Percentiles rank a stretch among this genome's conserved stretches.
Evolutionary conservation across 2,329 filamentous ascomycete species (phyloP).

Genomic region (Nigrograna mackinnonii): DNA sequence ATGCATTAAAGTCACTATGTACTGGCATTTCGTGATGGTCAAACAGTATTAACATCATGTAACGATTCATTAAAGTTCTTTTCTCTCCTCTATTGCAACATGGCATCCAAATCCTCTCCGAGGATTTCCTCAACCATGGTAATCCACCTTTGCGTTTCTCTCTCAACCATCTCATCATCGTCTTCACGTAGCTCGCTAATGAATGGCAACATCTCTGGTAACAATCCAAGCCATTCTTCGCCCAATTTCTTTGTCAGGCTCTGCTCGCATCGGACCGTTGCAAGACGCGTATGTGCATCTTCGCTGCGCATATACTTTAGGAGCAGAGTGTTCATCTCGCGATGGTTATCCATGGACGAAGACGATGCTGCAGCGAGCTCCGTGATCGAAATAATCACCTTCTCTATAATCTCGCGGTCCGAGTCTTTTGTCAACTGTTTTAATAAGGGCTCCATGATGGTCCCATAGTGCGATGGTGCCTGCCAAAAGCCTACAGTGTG

Average conservation of each 20-base stretch:
- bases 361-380: slow-evolving; percentile 78
- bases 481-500: slow-evolving; percentile 76
- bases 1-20: no score
- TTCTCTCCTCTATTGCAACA: slow-evolving; percentile 68
- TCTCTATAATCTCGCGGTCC: slow-evolving; percentile 45
- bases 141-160: slow-evolving; percentile 89
- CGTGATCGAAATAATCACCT: slow-evolving; percentile 73
- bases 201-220: slow-evolving; percentile 95
- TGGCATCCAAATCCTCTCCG: slow-evolving; percentile 87
- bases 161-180: slow-evolving; percentile 90
- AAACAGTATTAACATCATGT: no score
- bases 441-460: slow-evolving; percentile 71
- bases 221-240: slow-evolving; percentile 88
- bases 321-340: slow-evolving; percentile 79
- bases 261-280: slow-evolving; percentile 81
- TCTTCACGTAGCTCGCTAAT: slow-evolving; percentile 97
- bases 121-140: slow-evolving; percentile 84
- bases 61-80: no score
- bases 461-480: slow-evolving; percentile 80
- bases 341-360: slow-evolving; percentile 86
- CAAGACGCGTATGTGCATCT: slow-evolving; percentile 72
- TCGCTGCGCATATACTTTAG: slow-evolving; percentile 79
- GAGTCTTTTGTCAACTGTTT: slow-evolving; percentile 55
- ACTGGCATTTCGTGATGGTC: no score
- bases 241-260: slow-evolving; percentile 78